phyloP scores from a whole-genome alignment of 75 land plant species.

The Pinus tabuliformis region DNA sequence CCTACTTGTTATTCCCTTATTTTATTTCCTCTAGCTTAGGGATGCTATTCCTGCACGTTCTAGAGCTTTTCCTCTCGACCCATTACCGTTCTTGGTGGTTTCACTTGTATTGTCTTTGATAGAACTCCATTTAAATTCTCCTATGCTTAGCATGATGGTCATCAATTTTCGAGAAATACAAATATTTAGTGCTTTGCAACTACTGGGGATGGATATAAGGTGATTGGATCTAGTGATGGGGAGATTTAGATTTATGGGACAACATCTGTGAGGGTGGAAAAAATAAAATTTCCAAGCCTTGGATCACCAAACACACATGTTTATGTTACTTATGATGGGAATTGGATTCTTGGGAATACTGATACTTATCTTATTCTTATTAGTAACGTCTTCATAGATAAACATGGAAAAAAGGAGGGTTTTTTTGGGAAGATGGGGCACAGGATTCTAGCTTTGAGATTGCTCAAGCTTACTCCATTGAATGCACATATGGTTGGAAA shows the following conservation, averaged over 20 bases:
- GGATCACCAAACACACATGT: slow-evolving; percentile 95
- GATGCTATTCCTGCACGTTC: no score
- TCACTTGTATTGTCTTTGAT: no score
- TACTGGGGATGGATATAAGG: slow-evolving; percentile 91
- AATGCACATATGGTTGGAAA: slow-evolving; percentile 90
- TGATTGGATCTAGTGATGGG: slow-evolving; percentile 94
- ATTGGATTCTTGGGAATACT: slow-evolving; percentile 94
- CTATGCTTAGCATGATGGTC: slow-evolving; percentile 49
- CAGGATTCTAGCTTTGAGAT: slow-evolving; percentile 82
- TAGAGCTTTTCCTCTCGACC: no score
- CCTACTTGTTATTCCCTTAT: no score
- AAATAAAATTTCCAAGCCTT: slow-evolving; percentile 96
- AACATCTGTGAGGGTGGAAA: slow-evolving; percentile 90
- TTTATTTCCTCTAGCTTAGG: no score
- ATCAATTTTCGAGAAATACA: slow-evolving; percentile 92
- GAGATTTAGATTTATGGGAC: slow-evolving; percentile 85
- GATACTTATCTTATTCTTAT: slow-evolving; percentile 94
- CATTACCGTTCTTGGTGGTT: no score
- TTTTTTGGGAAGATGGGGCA: slow-evolving; percentile 94
- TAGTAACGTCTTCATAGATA: slow-evolving; percentile 86
- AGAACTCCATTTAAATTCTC: no score
- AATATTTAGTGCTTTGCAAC: slow-evolving; percentile 53
- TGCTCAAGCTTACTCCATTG: slow-evolving; percentile 90
- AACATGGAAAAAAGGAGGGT: slow-evolving; percentile 94
- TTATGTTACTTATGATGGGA: slow-evolving; percentile 98